Base-by-base conservation (phyloP, 306 rosid genomes). In the Spatholobus suberectus region DNA sequence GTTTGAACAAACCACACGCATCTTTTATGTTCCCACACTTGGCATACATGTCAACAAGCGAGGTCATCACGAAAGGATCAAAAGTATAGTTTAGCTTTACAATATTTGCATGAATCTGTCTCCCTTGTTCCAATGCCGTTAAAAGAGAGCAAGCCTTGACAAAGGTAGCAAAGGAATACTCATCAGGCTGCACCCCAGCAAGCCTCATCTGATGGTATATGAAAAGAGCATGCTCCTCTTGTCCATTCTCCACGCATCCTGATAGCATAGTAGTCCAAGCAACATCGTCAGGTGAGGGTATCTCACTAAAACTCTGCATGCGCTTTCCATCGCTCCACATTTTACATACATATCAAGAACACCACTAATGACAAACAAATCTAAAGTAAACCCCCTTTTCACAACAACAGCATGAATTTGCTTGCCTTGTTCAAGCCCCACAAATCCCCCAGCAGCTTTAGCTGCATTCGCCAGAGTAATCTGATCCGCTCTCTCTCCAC, bases 201-300 rank as follows among this genome's bases (percentile, higher is more conserved):
- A 84, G 90, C 85, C 96, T 91, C 98, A 91, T 92, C 78, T 63
- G 89, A 83, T 85, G 93, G 84, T 92, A 90, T 23, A 89, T 55
- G 47, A 76, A 86, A 76, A 92, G 91, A 49, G 94, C 95, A 54
- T 40, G 89, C 7, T 87, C 90, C 80, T 90, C 94, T 6, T 89
- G 88, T 78, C 97, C 96, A 88, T 94, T 94, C 54, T 94, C 98
- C 69, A 92, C 72, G 26, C 85, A 91, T 24, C 97, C 94, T 6
- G 96, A 92, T 70, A 94, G 92, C 92, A 94, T 90, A 58, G 94
- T 90, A 17, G 96, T 94, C 96, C 98, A 94, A n/a, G 91, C 96
- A 76, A 94, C 92, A 78, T 89, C 86, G 73, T 92, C 97, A 4
- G 92, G 94, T 11, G 55, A 77, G 51, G 88, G 86, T 54, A 94